These are phyloP conservation scores for Rhizopogon vinicolor DNA, from an alignment of 768 basidiomycete genomes.

Conservation along the genomic window DNA sequence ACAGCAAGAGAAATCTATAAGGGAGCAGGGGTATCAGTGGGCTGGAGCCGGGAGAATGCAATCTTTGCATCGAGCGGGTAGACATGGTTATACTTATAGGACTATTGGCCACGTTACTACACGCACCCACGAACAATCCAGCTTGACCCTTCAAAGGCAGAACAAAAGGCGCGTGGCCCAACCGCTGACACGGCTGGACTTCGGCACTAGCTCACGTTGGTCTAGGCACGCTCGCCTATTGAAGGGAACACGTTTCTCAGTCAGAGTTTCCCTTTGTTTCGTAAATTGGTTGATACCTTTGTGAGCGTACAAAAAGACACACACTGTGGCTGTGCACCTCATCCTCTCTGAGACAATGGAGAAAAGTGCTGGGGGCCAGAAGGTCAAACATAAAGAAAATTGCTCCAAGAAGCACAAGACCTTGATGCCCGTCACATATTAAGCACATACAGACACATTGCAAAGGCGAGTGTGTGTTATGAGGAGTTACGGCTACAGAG, in stretches of 20 bases:
- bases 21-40: slow-evolving; percentile 10
- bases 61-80: background rate
- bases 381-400: background rate
- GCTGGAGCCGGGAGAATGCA: slow-evolving; percentile 8
- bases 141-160: slow-evolving; percentile 10
- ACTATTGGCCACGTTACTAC: slow-evolving; percentile 18
- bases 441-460: background rate
- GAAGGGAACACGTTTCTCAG: background rate
- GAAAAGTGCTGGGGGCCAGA: background rate
- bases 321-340: slow-evolving; percentile 7
- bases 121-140: slow-evolving; percentile 6
- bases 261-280: slow-evolving; percentile 19
- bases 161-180: slow-evolving; percentile 24
- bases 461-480: background rate
- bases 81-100: slow-evolving; percentile 19
- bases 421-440: background rate
- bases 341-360: slow-evolving; percentile 24
- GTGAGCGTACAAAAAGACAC: slow-evolving; percentile 19
- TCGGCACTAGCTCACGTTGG: slow-evolving; percentile 1
- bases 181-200: slow-evolving; percentile 6
- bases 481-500: background rate
- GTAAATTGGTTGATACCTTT: slow-evolving; percentile 20
- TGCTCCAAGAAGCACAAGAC: background rate
- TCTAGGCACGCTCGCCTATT: background rate
- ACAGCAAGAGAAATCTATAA: slow-evolving; percentile 9